Evolutionary conservation across 192 early-diverging fungal species (phyloP), one percentile per base, ranked within the genome.

Genomic region (Irineochytrium annulatum): DNA sequence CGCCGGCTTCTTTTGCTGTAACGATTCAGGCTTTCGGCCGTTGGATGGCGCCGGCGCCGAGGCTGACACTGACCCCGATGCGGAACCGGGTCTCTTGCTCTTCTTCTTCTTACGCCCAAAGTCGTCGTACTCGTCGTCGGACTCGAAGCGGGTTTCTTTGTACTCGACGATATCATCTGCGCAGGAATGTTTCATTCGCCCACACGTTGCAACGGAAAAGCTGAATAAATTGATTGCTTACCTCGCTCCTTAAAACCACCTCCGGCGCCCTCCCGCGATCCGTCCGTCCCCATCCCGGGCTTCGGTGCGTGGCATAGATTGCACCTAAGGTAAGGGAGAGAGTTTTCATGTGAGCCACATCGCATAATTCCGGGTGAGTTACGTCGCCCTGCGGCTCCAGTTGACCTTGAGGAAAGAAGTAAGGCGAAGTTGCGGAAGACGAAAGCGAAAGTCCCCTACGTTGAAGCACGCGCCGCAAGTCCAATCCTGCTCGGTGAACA

Each of bases 31-130:
- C 51, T 19, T 39, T 31, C n/a, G 32, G 24, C 22, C 20, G 11
- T 16, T 8, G 28, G 20, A 8, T 56, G 27, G n/a, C 14, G 14
- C 0, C 30, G 11, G 31, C 5, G 28, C 4, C 20, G 30, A n/a
- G n/a, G n/a, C n/a, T n/a, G n/a, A n/a, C n/a, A n/a, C n/a, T n/a
- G n/a, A n/a, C n/a, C n/a, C n/a, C n/a, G n/a, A n/a, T n/a, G n/a
- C n/a, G n/a, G n/a, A n/a, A n/a, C 29, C 17, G 24, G 67, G 28
- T 3, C 19, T 43, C 44, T 44, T 48, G n/a, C 32, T 52, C 45
- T 67, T 64, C 46, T 76, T 76, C 52, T 66, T 73, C 54, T 51
- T 60, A 14, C 74, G 66, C n/a, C 74, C 74, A 67, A 76, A 76
- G 43, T 76, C 74, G 44, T 76, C 74, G 52, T 67, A 73, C 28